Evolutionary conservation across 257 asterid genomes (phyloP).

Genomic region (Nicotiana tomentosiformis): DNA sequence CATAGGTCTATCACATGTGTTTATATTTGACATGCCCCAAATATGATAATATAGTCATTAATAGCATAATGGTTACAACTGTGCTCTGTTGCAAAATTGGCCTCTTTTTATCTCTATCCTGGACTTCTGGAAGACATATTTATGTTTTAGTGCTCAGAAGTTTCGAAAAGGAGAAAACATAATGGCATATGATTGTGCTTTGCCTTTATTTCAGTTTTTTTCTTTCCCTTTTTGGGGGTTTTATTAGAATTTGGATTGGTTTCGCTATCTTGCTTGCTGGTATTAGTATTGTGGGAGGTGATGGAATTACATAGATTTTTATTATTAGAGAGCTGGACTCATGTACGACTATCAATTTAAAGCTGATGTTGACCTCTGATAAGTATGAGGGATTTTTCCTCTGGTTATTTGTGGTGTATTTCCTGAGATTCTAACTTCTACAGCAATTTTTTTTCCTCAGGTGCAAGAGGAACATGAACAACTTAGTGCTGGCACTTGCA

Average conservation of each 20-base stretch:
- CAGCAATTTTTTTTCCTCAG: slow-evolving; percentile 20
- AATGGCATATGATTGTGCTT: neutral
- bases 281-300: no score
- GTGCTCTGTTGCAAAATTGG: neutral
- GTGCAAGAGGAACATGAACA: slow-evolving; percentile 95
- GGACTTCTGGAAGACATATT: neutral
- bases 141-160: neutral
- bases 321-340: neutral
- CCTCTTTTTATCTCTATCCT: neutral
- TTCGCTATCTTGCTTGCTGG: neutral
- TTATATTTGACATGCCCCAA: neutral
- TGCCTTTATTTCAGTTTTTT: neutral
- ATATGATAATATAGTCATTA: neutral
- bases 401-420: neutral
- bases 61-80: neutral
- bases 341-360: neutral
- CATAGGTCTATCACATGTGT: neutral
- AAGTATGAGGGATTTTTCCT: neutral
- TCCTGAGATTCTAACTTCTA: neutral
- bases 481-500: slow-evolving; percentile 56
- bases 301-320: neutral
- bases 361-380: neutral
- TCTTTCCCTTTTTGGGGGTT: neutral
- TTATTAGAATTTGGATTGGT: neutral
- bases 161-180: neutral